Evolutionary conservation across 2,329 filamentous ascomycete species (phyloP), one percentile per base, ranked within the genome.

Genomic region (Cladobotryum protrusum): DNA sequence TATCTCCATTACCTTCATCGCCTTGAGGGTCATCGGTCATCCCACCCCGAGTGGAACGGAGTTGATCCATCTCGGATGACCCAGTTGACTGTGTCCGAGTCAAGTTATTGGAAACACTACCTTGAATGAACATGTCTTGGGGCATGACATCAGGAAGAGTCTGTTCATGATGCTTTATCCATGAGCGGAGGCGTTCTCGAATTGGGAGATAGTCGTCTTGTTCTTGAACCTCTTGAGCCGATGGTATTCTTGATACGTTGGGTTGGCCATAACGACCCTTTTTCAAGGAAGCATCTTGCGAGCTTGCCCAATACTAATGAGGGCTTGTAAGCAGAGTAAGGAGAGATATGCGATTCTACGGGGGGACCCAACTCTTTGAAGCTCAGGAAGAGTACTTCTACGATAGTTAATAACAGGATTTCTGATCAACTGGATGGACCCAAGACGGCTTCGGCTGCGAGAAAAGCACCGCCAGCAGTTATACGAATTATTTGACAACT

Each of bases 171-270:
- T 69, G 61, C 14, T 54, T 47, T 43, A 70, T 64, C 74, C 74
- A 77, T 56, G 59, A 54, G 24, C 65, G 65, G 20, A 79, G 63
- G 13, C 65, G 65, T 35, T 72, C 57, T 35, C 74, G 70, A 39
- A 77, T 72, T 13, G 55, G 55, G 33, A 55, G 41, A 17, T 33
- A 39, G n/a, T 45, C 24, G 9, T 19, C 41, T 19, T 43, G n/a
- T 29, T 40, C 50, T 18, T 48, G 47, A 37, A 46, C 52, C 17
- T 43, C 40, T 8, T 35, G 32, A 29, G 20, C 24, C 43, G n/a
- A 34, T 9, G n/a, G 33, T 9, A 20, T 41, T 14, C 7, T 49
- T 14, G 52, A 46, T 33, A 48, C 17, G 9, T 49, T 48, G 20
- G 45, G 18, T 17, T 46, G 51, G 24, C 50, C 53, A 32, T 49